Evolutionary conservation across 208 protist species (phyloP), one percentile per base, ranked within the genome.

Genomic region (Acanthamoeba castellanii): DNA sequence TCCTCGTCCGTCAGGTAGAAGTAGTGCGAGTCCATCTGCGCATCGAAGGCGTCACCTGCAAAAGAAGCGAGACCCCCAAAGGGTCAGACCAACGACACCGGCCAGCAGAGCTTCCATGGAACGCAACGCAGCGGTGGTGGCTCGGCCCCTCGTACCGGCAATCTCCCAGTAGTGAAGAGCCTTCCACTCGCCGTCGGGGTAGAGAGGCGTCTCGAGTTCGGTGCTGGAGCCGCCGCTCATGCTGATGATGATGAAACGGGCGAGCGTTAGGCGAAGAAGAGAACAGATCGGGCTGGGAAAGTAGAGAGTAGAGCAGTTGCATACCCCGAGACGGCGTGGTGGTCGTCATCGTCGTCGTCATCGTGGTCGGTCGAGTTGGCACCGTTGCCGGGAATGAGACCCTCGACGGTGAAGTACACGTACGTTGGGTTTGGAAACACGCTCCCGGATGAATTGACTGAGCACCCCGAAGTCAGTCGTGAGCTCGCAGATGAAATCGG

Each of bases 391-490:
- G 74, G 74, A 82, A 82, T 52, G 42, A 82, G 45, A 3, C 74
- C 74, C 45, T 82, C 74, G 37, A 82, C 74, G 25, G 74, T 82
- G 32, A 82, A 82, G 74, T 82, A 82, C 16, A 82, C 20, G 45
- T 52, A 82, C 22, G 74, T 82, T 20, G 74, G 74, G 22, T 82
- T 82, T 52, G 74, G 74, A 50, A 82, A 82, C 37, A 30, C 45
- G 37, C 74, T 82, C 22, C 27, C 30, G 9, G 74, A 82, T n/a
- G 74, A 55, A 82, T 52, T 50, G 32, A 82, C 74, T 82, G 74
- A 30, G 37, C 14, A 25, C 37, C 0, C 7, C 27, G 74, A 82
- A 22, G 66, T 37, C 32, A 37, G 13, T 61, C 22, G 66, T 72
- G 11, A 72, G 66, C 25, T 37, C 13, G 30, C 57, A 25, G 57